Percentiles rank a stretch among this genome's conserved stretches.
These are phyloP conservation scores for Neonectria sp. DNA, from an alignment of 2,329 filamentous ascomycete species.

Conservation along the genomic window DNA sequence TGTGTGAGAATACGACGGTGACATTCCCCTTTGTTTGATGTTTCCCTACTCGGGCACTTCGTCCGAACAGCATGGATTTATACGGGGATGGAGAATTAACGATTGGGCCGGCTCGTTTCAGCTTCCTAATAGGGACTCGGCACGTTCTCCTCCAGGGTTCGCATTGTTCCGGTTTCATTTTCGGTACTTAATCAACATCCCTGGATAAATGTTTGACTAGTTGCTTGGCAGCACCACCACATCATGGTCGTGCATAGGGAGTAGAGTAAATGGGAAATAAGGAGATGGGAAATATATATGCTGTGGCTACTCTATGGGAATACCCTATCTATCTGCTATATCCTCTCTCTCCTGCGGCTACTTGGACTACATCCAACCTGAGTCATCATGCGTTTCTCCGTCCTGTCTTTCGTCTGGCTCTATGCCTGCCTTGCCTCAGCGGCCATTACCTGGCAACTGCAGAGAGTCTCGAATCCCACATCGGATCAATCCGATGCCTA, in stretches of 20 bases:
- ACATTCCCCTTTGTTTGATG: not conserved
- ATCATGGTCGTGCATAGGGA: not conserved
- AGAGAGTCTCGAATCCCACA: conserved; percentile 57
- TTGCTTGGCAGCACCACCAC: not conserved
- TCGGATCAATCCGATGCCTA: conserved; percentile 62
- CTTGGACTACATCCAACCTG: not conserved
- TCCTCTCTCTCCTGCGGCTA: not conserved
- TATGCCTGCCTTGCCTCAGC: conserved; percentile 54
- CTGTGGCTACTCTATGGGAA: not conserved
- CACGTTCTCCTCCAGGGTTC: not conserved
- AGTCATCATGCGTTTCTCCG: conserved; percentile 53
- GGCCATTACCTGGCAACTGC: conserved; percentile 56
- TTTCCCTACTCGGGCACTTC: not conserved
- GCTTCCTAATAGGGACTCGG: not conserved
- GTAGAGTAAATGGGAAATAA: too few relatives aligned
- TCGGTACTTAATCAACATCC: not conserved
- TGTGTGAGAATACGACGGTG: not conserved
- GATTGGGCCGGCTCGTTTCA: not conserved
- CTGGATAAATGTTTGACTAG: not conserved
- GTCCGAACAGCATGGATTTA: not conserved
- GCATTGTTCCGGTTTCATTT: not conserved
- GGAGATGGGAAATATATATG: not conserved
- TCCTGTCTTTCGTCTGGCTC: conserved; percentile 46
- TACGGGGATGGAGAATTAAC: not conserved
- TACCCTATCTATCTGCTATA: not conserved